Conservation (phyloP, 2,329 filamentous ascomycete species). For the Penicillium sp. region DNA sequence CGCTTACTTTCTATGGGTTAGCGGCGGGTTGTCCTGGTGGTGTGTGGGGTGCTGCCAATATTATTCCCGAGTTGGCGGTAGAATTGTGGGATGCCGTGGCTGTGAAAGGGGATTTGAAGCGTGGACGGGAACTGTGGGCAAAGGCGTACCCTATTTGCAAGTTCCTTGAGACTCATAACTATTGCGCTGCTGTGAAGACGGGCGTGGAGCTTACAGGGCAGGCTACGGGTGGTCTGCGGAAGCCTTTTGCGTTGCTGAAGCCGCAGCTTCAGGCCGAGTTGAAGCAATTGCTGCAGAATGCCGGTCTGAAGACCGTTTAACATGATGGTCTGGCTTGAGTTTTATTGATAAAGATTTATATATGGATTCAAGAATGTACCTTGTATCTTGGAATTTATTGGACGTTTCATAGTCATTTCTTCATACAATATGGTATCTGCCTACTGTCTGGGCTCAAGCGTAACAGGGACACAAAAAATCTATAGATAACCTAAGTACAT, state of each 20-base stretch:
- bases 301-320: slow-evolving; percentile 40
- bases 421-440: not conserved
- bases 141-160: slow-evolving; percentile 55
- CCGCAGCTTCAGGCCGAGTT: slow-evolving; percentile 38
- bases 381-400: not conserved
- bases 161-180: slow-evolving; percentile 53
- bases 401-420: not conserved
- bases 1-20: slow-evolving; percentile 55
- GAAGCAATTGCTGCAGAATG: slow-evolving; percentile 39
- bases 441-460: too few relatives aligned
- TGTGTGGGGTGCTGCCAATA: slow-evolving; percentile 55
- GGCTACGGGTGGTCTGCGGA: slow-evolving; percentile 51
- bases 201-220: slow-evolving; percentile 51
- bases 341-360: not conserved
- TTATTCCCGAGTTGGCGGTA: slow-evolving; percentile 53
- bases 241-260: slow-evolving; percentile 49
- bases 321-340: not conserved
- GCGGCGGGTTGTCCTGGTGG: slow-evolving; percentile 53
- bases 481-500: not conserved
- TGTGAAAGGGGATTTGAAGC: slow-evolving; percentile 45
- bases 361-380: not conserved
- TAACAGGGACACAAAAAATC: too few relatives aligned
- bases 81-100: slow-evolving; percentile 52
- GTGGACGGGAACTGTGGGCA: slow-evolving; percentile 50
- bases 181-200: slow-evolving; percentile 52